Percentiles rank a stretch among this genome's conserved stretches.
Conservation (phyloP, 2,329 filamentous ascomycete species). For the Coniosporium tulheliwenetii region DNA sequence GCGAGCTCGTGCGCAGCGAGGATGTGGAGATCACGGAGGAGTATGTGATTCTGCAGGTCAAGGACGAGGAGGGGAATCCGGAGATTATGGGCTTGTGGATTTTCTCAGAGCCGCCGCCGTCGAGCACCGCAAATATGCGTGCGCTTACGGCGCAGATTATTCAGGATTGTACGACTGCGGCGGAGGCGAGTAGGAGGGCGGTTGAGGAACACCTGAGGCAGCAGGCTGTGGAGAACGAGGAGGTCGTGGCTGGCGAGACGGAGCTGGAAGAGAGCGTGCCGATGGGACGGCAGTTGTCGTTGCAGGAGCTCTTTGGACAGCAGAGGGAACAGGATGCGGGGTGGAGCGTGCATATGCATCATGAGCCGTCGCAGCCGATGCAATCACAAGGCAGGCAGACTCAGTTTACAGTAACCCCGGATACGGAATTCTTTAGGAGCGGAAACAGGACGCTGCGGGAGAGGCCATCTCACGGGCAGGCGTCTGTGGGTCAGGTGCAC, state of each 20-base stretch:
- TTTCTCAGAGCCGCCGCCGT: slow-evolving; percentile 41
- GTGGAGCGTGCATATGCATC: slow-evolving; percentile 33
- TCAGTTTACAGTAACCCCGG: slow-evolving; percentile 4
- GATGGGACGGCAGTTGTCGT: slow-evolving; percentile 37
- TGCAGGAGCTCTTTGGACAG: slow-evolving; percentile 39
- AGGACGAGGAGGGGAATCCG: slow-evolving; percentile 15
- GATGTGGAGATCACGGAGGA: slow-evolving; percentile 35
- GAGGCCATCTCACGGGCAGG: too few relatives aligned
- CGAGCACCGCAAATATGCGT: slow-evolving; percentile 36
- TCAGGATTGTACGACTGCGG: slow-evolving; percentile 36
- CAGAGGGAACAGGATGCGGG: slow-evolving; percentile 35
- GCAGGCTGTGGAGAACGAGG: slow-evolving; percentile 5
- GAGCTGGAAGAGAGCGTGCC: slow-evolving; percentile 22
- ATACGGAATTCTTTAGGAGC: slow-evolving; percentile 12
- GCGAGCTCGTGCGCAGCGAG: slow-evolving; percentile 24
- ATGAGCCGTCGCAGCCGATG: slow-evolving; percentile 3
- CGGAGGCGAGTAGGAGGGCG: slow-evolving; percentile 31
- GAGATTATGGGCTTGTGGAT: slow-evolving; percentile 47
- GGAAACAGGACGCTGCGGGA: too few relatives aligned
- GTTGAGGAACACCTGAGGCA: slow-evolving; percentile 17
- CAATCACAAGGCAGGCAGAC: slow-evolving; percentile 2
- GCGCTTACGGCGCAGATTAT: slow-evolving; percentile 38
- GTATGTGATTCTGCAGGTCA: slow-evolving; percentile 42
- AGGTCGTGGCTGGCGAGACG: slow-evolving; percentile 13
- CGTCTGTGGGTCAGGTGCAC: too few relatives aligned